Percentiles rank a stretch among this genome's conserved stretches.
phyloP scores from a whole-genome alignment of 108 stramenopile species.

The Ochromonas danica region DNA sequence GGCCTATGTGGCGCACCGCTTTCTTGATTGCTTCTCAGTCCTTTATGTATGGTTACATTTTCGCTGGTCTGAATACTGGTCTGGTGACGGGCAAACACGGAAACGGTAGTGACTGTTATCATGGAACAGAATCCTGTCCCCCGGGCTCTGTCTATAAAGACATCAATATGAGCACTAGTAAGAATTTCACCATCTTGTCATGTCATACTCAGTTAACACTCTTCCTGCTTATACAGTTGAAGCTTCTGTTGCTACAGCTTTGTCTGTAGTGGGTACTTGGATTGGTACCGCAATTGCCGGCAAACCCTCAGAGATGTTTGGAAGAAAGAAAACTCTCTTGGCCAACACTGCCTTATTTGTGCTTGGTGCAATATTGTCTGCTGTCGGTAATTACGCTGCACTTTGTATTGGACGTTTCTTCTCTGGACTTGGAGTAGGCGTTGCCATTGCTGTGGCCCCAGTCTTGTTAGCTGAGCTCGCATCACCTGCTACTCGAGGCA shows the following conservation, averaged over 20 bases:
- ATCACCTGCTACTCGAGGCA: background rate
- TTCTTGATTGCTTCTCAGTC: constrained; percentile 14
- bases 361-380: background rate
- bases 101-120: constrained; percentile 22
- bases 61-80: constrained; percentile 15
- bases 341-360: background rate
- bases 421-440: constrained; percentile 10
- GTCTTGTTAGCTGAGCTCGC: constrained; percentile 1
- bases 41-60: constrained; percentile 17
- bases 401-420: background rate
- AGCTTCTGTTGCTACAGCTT: background rate
- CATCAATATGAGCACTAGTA: constrained; percentile 2
- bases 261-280: constrained; percentile 22
- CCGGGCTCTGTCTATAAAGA: constrained; percentile 23
- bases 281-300: background rate
- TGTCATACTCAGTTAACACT: too few relatives aligned
- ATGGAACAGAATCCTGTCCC: constrained; percentile 10
- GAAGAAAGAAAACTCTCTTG: constrained; percentile 14
- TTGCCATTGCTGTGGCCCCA: background rate
- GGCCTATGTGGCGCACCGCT: constrained; percentile 2
- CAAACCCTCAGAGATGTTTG: constrained; percentile 23
- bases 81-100: constrained; percentile 16
- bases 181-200: too few relatives aligned
- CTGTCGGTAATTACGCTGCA: background rate
- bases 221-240: constrained; percentile 13